Conservation (phyloP, 2,329 filamentous ascomycete genomes). For the Penicillium verrucosum region DNA sequence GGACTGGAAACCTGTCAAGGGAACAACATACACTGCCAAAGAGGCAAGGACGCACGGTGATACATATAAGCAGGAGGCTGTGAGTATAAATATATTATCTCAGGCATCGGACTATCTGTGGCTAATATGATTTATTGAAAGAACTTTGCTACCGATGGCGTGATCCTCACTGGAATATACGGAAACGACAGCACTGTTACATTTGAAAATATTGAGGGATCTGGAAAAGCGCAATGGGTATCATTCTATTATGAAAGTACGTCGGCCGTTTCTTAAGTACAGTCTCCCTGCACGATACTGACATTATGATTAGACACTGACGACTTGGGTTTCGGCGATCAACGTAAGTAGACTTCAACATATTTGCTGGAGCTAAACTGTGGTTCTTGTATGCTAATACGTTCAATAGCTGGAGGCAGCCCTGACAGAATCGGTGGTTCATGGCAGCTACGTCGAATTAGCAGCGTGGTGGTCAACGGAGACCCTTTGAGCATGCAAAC, state of each 20-base stretch:
- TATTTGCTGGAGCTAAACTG: background rate
- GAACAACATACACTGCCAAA: conserved; percentile 48
- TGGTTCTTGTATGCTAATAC: background rate
- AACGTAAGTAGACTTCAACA: conserved; percentile 12
- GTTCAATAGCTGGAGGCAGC: conserved; percentile 45
- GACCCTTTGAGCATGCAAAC: conserved; percentile 49
- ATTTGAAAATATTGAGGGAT: conserved; percentile 50
- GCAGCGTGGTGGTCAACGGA: conserved; percentile 59
- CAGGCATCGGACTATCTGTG: background rate
- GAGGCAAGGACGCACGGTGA: conserved; percentile 47
- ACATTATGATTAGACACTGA: conserved; percentile 17
- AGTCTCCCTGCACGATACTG: background rate
- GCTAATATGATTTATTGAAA: background rate
- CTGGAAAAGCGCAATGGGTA: conserved; percentile 54
- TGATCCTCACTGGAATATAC: conserved; percentile 53
- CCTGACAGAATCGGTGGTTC: conserved; percentile 59
- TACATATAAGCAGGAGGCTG: conserved; percentile 56
- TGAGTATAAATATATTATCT: background rate
- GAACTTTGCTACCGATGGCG: conserved; percentile 49
- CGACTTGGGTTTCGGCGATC: conserved; percentile 27
- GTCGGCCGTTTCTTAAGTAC: background rate
- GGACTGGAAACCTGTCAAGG: conserved; percentile 47
- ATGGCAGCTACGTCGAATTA: conserved; percentile 60
- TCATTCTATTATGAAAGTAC: conserved; percentile 56
- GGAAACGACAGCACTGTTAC: conserved; percentile 56